Percentiles rank a stretch among this genome's conserved stretches.
These are phyloP conservation scores for Microsporum ferrugineum DNA, from an alignment of 2,329 filamentous ascomycete species.

Conservation along the genomic window DNA sequence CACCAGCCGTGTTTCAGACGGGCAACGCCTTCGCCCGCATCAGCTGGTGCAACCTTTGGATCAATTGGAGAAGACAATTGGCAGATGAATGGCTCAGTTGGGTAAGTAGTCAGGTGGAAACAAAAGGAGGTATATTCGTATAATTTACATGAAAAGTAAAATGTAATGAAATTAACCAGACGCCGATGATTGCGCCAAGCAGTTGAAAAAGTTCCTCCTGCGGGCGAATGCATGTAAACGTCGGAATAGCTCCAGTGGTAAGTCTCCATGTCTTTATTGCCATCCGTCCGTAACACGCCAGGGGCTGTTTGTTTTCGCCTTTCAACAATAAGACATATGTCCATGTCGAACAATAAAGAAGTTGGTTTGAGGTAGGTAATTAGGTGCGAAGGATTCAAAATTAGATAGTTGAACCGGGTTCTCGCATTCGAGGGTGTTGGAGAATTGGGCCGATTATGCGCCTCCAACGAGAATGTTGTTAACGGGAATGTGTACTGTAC, in stretches of 20 bases:
- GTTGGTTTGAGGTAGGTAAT: neutral
- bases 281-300: constrained; percentile 1
- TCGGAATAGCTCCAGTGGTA: neutral
- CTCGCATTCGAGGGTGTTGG: neutral
- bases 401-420: neutral
- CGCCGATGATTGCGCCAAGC: neutral
- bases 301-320: neutral
- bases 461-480: constrained; percentile 42
- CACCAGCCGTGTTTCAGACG: neutral
- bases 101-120: neutral
- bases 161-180: neutral
- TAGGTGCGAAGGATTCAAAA: neutral
- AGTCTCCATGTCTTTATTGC: neutral
- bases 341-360: neutral
- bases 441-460: constrained; percentile 21
- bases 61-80: neutral
- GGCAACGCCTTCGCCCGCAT: neutral
- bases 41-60: neutral
- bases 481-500: constrained; percentile 39
- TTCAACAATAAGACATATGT: neutral
- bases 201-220: neutral
- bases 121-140: neutral
- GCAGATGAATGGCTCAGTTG: neutral
- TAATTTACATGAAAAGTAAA: constrained; percentile 1
- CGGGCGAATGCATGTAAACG: neutral